A percentile compares a stretch with the other conserved stretches of the same genome.
These are phyloP conservation scores for Gossypium stocksii DNA, from an alignment of 345 rosid species.

Conservation along the genomic window DNA sequence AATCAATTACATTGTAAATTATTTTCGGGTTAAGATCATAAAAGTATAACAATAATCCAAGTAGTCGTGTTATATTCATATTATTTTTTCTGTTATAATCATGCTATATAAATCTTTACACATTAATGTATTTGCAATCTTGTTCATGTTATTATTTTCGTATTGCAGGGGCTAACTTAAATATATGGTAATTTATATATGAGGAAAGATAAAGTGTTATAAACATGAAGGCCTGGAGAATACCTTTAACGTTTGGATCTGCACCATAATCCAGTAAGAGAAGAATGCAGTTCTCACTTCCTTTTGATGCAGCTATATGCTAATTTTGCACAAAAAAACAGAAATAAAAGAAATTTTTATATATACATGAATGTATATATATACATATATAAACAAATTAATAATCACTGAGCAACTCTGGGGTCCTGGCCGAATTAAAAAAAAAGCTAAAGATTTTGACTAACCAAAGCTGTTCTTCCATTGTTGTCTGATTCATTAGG, in stretches of 20 bases:
- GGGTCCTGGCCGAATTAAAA: neutral
- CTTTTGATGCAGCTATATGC: slow-evolving; percentile 90
- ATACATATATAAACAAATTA: neutral
- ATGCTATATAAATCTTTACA: neutral
- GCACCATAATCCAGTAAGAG: slow-evolving; percentile 64
- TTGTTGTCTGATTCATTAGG: slow-evolving; percentile 82
- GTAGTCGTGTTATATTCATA: neutral
- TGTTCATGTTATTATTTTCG: neutral
- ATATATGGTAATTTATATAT: neutral
- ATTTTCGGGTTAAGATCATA: neutral
- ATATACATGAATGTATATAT: neutral
- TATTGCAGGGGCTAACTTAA: neutral
- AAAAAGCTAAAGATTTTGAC: slow-evolving; percentile 11
- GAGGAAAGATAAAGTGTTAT: neutral
- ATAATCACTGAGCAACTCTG: neutral
- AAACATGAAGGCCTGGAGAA: neutral
- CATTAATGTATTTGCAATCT: neutral
- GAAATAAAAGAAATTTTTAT: neutral
- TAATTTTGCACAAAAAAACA: slow-evolving; percentile 20
- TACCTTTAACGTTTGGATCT: slow-evolving; percentile 72
- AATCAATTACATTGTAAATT: neutral
- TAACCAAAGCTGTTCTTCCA: slow-evolving; percentile 73
- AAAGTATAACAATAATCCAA: neutral
- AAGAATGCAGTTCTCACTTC: slow-evolving; percentile 62
- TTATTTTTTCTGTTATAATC: neutral